Percentiles rank a stretch among this genome's conserved stretches.
These are phyloP conservation scores for Hericium erinaceus DNA, from an alignment of 768 basidiomycete genomes.

Conservation along the genomic window DNA sequence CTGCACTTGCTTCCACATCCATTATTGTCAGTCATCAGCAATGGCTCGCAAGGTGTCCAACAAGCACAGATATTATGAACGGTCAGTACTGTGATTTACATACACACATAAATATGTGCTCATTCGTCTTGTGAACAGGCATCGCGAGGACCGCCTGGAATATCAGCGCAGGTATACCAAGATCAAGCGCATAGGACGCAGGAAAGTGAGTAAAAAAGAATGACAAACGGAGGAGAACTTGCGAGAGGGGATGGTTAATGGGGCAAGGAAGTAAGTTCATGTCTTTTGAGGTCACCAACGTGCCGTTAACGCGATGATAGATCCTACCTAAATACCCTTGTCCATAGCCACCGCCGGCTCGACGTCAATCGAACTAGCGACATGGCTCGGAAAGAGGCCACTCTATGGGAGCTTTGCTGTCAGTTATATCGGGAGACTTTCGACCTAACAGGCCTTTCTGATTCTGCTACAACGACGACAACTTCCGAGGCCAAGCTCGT, in stretches of 20 bases:
- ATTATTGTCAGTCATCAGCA: too few species aligned
- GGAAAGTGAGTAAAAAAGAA: background rate
- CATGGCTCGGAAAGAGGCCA: background rate
- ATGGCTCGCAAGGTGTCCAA: too few species aligned
- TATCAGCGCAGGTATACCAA: background rate
- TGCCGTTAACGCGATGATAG: background rate
- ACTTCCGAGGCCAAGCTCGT: too few species aligned
- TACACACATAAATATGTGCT: too few species aligned
- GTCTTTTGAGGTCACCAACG: background rate
- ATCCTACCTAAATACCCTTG: background rate
- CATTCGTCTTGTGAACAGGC: too few species aligned
- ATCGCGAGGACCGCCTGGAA: background rate
- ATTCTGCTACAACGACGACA: too few species aligned
- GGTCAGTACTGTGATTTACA: too few species aligned
- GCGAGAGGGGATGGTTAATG: background rate
- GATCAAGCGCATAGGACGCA: background rate
- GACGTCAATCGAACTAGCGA: background rate
- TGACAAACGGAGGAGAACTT: background rate
- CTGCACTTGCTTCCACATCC: too few species aligned
- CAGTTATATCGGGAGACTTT: background rate
- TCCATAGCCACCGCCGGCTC: background rate
- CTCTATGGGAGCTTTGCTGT: background rate
- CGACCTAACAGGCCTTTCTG: too few species aligned
- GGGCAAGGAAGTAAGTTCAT: background rate
- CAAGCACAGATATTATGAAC: too few species aligned